Base-by-base conservation (phyloP, 179 eudicot species). In the Pouteria campechiana region DNA sequence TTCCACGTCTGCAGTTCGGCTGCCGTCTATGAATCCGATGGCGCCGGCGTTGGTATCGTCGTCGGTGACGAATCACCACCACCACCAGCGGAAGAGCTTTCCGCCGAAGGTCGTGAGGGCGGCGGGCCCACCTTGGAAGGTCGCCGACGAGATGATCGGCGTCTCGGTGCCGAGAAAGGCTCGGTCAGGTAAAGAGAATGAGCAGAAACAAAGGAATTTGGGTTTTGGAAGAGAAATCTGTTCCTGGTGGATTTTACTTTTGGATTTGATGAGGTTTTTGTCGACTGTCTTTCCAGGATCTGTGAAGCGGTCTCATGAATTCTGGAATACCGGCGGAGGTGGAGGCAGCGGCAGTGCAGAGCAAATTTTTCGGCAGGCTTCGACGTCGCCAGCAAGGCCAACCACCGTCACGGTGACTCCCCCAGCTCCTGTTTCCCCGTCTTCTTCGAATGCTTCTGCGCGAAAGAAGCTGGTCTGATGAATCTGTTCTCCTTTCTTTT, bases 61-160 rank as follows among this genome's bases (percentile, higher is more conserved):
- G 14, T 58, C 60, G 1, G 17, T 16, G 34, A n/a, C 27, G 25
- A 17, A 25, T 27, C 41, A 32, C 9, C 45, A 41, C 45, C 32
- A 48, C 1, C 62, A 50, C 12, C 48, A 32, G 16, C 69, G 96
- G 60, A 86, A 72, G 34, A 82, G 83, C 44, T 86, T 58, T 48
- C 93, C 95, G 0, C 79, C 76, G n/a, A 75, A 79, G 58, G 66
- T 70, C 16, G 66, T 64, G 21, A 46, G 78, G 36, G 52, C 69
- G 2, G 69, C 61, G 10, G 50, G 55, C 13, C 74, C 78, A n/a
- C 68, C 78, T 0, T 89, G 95, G 93, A 90, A 78, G 44, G 58
- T 94, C 2, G 73, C 92, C 2, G 96, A 90, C 32, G 96, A 90
- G 45, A 74, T 87, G 92, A 90, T 90, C 14, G 82, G 92, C 0